These are phyloP conservation scores for Salix purpurea DNA, from an alignment of 345 rosid genomes.

Conservation along the genomic window DNA sequence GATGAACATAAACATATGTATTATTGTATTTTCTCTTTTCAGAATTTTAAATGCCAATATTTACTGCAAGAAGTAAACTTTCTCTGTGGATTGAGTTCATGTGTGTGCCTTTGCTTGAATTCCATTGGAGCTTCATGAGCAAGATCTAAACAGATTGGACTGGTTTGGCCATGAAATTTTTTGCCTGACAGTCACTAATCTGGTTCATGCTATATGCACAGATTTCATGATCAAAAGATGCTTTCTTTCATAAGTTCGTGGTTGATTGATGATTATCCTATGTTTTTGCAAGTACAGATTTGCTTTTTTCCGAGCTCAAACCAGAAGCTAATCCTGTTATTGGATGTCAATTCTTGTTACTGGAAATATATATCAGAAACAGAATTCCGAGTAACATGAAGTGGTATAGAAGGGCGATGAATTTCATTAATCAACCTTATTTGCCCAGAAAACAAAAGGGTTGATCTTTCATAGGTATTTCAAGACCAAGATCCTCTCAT, in stretches of 20 bases:
- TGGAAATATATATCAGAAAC: too few relatives aligned
- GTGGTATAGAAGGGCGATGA: too few relatives aligned
- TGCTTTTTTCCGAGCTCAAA: not conserved
- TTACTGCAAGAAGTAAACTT: not conserved
- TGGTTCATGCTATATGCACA: not conserved
- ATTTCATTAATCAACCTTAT: too few relatives aligned
- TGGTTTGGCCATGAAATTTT: not conserved
- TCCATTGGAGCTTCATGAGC: not conserved
- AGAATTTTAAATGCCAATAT: not conserved
- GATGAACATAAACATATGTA: not conserved
- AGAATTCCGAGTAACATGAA: too few relatives aligned
- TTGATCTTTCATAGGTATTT: not conserved
- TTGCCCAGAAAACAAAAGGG: not conserved
- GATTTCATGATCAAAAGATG: not conserved
- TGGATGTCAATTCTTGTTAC: not conserved
- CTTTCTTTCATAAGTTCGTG: not conserved
- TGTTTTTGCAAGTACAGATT: not conserved
- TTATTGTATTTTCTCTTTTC: not conserved
- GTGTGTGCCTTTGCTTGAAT: not conserved
- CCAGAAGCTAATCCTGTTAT: not conserved
- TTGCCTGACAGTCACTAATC: not conserved
- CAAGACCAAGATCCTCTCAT: not conserved
- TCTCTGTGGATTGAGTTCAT: not conserved
- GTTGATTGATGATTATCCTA: not conserved
- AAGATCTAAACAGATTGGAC: not conserved